Evolutionary conservation across 306 rosid genomes (phyloP).

Genomic region (Glycine latifolia): DNA sequence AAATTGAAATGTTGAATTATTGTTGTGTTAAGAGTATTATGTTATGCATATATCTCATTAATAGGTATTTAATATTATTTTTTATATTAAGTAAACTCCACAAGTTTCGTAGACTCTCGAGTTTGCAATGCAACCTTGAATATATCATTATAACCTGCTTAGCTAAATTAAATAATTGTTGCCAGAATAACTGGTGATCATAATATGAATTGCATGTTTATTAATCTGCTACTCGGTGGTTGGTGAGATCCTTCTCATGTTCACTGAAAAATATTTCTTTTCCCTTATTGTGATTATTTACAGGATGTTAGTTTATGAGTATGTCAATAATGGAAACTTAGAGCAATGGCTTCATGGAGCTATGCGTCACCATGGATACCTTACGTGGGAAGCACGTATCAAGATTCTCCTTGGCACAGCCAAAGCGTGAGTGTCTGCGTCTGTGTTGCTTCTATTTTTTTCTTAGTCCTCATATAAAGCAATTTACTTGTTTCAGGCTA

Average conservation of each 20-base stretch:
- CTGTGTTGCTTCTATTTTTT: conserved; percentile 20
- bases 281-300: conserved; percentile 40
- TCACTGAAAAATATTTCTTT: conserved; percentile 33
- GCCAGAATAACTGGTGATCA: neutral
- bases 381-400: conserved; percentile 96
- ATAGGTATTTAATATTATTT: neutral
- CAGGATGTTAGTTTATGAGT: conserved; percentile 93
- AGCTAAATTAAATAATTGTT: neutral
- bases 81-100: neutral
- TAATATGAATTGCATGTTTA: conserved; percentile 11
- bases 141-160: neutral
- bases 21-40: neutral
- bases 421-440: conserved; percentile 79
- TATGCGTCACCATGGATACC: conserved; percentile 94
- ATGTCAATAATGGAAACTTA: conserved; percentile 90
- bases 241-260: conserved; percentile 1
- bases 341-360: conserved; percentile 99
- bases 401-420: conserved; percentile 95
- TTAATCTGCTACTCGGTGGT: conserved; percentile 20
- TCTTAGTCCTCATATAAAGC: conserved; percentile 45
- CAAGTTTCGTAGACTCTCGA: neutral
- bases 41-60: neutral
- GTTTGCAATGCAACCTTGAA: neutral
- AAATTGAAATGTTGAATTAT: neutral
- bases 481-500: conserved; percentile 64